A percentile compares a stretch with the other conserved stretches of the same genome.
Evolutionary conservation across 805 yeast species (phyloP).

Genomic region (Spathaspora sp.): DNA sequence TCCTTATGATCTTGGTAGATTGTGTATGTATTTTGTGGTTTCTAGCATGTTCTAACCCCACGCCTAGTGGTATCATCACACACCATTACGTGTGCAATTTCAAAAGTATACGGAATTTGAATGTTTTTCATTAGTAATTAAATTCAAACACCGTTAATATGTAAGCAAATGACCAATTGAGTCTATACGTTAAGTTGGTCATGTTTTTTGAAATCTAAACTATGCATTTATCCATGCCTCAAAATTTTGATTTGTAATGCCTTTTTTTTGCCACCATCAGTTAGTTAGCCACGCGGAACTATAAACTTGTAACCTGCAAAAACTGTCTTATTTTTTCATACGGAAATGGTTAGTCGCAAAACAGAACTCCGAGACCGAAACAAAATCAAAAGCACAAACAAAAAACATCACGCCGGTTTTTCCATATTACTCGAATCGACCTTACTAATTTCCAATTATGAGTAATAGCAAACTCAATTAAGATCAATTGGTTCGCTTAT

Average conservation of each 20-base stretch:
- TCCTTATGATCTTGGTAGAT: background rate
- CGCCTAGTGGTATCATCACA: background rate
- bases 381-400: background rate
- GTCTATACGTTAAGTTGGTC: background rate
- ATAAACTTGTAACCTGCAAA: background rate
- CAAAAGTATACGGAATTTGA: background rate
- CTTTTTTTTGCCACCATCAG: conserved; percentile 1
- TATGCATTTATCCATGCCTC: background rate
- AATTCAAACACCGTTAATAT: background rate
- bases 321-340: background rate
- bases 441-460: background rate
- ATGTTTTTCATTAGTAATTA: background rate
- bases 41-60: background rate
- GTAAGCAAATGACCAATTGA: background rate
- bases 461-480: background rate
- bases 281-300: background rate
- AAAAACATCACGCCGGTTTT: background rate
- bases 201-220: background rate
- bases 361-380: conserved; percentile 6
- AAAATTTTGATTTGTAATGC: background rate
- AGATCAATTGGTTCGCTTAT: background rate
- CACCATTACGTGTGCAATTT: background rate
- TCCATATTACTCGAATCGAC: background rate
- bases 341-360: background rate
- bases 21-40: background rate